Conservation (phyloP, 139 green algal genomes). For the Mesotaenium endlicherianum region DNA sequence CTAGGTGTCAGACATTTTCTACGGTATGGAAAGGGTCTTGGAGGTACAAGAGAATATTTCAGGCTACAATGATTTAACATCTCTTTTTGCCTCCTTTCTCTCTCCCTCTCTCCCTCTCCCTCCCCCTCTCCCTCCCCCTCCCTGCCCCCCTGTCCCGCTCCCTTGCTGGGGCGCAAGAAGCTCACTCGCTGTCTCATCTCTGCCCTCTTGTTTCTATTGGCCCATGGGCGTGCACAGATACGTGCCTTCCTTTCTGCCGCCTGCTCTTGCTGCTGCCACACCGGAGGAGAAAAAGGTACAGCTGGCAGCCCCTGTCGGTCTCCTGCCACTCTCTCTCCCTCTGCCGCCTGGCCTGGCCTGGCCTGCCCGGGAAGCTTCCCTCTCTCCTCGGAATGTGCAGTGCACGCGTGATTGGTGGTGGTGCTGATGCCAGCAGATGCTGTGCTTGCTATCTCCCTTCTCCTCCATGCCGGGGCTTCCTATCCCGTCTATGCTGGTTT, state of each 20-base stretch:
- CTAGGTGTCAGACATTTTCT: no score
- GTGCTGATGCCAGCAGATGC: no score
- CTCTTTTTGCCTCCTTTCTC: conserved; percentile 18
- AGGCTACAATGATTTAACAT: no score
- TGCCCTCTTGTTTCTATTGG: conserved; percentile 31
- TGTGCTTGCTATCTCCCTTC: no score
- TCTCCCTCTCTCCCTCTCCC: not conserved
- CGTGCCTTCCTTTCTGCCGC: not conserved
- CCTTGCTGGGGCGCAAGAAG: conserved; percentile 7
- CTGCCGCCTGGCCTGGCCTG: not conserved
- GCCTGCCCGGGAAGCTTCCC: not conserved
- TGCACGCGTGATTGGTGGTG: no score
- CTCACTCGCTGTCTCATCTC: not conserved
- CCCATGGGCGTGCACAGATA: not conserved
- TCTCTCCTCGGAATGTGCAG: not conserved
- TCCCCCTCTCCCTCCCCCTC: not conserved
- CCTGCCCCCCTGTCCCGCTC: not conserved
- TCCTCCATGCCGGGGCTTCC: no score
- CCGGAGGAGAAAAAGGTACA: not conserved
- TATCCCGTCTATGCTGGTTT: no score
- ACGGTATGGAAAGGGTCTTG: no score
- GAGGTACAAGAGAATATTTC: no score
- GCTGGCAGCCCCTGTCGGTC: not conserved
- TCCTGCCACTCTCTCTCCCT: not conserved
- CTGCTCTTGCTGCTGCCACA: not conserved